Evolutionary conservation across 1,284 basidiomycete species (phyloP).

Genomic region (Pseudozyma hubeiensis): DNA sequence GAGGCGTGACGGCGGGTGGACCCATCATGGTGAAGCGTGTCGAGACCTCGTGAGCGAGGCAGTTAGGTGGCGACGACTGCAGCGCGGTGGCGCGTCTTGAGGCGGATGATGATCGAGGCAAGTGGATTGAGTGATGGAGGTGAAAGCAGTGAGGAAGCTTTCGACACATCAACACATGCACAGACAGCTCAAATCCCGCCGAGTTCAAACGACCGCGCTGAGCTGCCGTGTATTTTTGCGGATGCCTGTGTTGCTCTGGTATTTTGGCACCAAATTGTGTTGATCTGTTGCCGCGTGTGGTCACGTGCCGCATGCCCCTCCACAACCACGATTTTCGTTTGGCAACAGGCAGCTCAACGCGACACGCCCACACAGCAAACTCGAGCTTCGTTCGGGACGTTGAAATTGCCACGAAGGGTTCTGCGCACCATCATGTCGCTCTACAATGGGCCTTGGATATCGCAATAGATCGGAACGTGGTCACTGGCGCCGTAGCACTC

Average conservation of each 20-base stretch:
- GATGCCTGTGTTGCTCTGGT: not conserved
- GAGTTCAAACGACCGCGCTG: not conserved
- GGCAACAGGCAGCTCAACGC: constrained; percentile 33
- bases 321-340: constrained; percentile 5
- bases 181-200: not conserved
- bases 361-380: constrained; percentile 12
- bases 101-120: no score
- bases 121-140: no score
- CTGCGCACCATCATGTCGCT: not conserved
- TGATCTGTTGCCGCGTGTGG: constrained; percentile 17
- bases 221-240: constrained; percentile 1
- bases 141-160: no score
- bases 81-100: no score
- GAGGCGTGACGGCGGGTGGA: constrained; percentile 49
- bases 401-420: no score
- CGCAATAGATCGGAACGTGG: constrained; percentile 74
- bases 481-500: constrained; percentile 88
- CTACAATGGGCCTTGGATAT: constrained; percentile 43
- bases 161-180: no score
- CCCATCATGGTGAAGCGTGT: constrained; percentile 22
- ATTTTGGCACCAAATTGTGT: constrained; percentile 20
- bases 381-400: no score
- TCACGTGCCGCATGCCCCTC: constrained; percentile 33
- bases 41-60: not conserved
- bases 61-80: not conserved